Base-by-base conservation (phyloP, 1,284 basidiomycete species). In the Moesziomyces sp. region DNA sequence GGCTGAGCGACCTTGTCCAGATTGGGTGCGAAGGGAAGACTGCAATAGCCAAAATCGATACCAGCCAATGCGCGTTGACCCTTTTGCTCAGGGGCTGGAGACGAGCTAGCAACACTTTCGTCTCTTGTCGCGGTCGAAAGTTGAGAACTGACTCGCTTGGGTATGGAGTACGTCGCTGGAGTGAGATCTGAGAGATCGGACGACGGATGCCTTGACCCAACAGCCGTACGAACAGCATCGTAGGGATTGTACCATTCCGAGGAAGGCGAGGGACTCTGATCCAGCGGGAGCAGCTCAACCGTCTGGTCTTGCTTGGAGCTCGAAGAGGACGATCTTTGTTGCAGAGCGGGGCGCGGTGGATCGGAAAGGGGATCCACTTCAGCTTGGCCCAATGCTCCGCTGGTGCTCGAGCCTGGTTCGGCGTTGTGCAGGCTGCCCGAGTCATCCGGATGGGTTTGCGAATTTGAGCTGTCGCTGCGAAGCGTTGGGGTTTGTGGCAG, bases 41-140 rank as follows among this genome's bases (percentile, higher is more conserved):
- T 46, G 46, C 58, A 28, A 46, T 70, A 78, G 52, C 77, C 77
- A 45, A 71, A 79, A 14, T 79, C 77, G 35, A 76, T 52, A 3
- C 77, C 77, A 21, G 61, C 58, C 10, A 74, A 35, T n/a, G 71
- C 71, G 21, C 62, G 57, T 46, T 68, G 64, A 14, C 64, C 70
- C 6, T 50, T 50, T 11, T 56, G 60, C 44, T 67, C 70, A 1
- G 51, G 35, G 3, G 46, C 30, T 4, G 56, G 23, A 14, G 62
- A 60, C 28, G 26, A 21, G n/a, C 14, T 16, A 6, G 59, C 54
- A 8, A 30, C 14, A 30, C 58, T 67, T 18, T 38, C 46, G 10
- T 58, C 58, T 40, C 61, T 61, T 0, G 64, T 49, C 4, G 43
- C 33, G 8, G 50, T 54, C 1, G 50, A 52, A 30, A n/a, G 35